Percentiles rank a stretch among this genome's conserved stretches.
Conservation (phyloP, 1,284 basidiomycete species). For the Pseudozyma thailandica region DNA sequence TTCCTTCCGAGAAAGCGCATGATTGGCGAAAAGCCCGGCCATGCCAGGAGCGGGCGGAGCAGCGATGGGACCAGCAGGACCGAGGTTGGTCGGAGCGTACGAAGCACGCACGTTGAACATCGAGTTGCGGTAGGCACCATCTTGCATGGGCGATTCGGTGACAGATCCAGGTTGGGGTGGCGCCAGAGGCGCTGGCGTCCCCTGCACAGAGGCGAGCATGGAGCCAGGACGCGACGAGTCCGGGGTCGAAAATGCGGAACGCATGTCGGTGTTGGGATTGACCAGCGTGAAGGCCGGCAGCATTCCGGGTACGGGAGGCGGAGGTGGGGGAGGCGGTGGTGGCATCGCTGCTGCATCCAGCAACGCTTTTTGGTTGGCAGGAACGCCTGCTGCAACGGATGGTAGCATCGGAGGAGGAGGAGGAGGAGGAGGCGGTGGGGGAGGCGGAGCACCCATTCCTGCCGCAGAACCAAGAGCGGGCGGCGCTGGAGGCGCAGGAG, state of each 20-base stretch:
- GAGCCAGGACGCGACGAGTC: slow-evolving; percentile 52
- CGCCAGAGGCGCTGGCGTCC: slow-evolving; percentile 70
- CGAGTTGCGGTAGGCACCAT: slow-evolving; percentile 53
- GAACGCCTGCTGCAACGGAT: slow-evolving; percentile 17
- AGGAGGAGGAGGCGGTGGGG: slow-evolving; percentile 44
- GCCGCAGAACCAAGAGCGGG: not conserved
- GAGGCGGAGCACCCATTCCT: slow-evolving; percentile 17
- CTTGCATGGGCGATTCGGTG: slow-evolving; percentile 39
- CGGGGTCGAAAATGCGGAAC: slow-evolving; percentile 50
- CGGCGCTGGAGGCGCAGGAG: slow-evolving; percentile 21
- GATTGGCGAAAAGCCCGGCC: slow-evolving; percentile 70
- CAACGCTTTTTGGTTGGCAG: slow-evolving; percentile 21
- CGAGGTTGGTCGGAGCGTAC: slow-evolving; percentile 42
- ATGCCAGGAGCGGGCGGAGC: slow-evolving; percentile 72
- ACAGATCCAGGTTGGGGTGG: slow-evolving; percentile 67
- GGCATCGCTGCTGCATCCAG: slow-evolving; percentile 43
- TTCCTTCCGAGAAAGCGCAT: slow-evolving; percentile 75
- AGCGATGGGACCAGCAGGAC: slow-evolving; percentile 59
- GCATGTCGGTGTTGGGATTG: slow-evolving; percentile 27
- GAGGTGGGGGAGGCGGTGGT: slow-evolving; percentile 53
- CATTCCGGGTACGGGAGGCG: slow-evolving; percentile 45
- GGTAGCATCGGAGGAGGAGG: slow-evolving; percentile 36
- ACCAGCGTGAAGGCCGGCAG: slow-evolving; percentile 18
- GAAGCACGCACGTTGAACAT: slow-evolving; percentile 64
- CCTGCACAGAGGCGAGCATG: slow-evolving; percentile 21